Percentiles rank a stretch among this genome's conserved stretches.
These are phyloP conservation scores for Citrullus colocynthis DNA, from an alignment of 306 rosid genomes.

Conservation along the genomic window DNA sequence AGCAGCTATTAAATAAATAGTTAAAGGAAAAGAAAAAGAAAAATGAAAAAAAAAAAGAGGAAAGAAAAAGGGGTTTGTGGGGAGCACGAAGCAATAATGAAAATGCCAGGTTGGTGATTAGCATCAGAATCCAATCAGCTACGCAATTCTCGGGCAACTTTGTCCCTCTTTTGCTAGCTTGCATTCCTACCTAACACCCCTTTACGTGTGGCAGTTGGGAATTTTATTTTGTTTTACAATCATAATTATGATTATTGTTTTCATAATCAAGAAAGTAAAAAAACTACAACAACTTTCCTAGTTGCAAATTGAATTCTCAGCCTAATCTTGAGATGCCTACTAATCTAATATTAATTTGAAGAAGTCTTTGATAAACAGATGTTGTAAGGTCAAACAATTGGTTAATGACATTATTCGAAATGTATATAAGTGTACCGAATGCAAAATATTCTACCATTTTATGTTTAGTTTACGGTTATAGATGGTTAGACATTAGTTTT, in stretches of 20 bases:
- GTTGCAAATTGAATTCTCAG: no score
- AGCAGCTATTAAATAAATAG: not conserved
- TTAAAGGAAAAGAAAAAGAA: not conserved
- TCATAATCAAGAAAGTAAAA: not conserved
- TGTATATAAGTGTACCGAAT: no score
- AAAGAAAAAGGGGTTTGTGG: not conserved
- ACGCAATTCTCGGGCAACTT: not conserved
- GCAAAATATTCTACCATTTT: no score
- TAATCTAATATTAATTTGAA: no score
- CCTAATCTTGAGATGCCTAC: no score
- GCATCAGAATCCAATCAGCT: constrained; percentile 1
- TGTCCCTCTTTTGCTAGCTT: not conserved
- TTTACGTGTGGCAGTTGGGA: not conserved
- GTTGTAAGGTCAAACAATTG: no score
- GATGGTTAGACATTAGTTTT: no score
- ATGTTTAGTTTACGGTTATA: no score
- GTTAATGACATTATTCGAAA: no score
- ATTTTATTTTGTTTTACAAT: not conserved
- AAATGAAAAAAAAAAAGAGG: not conserved
- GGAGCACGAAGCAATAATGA: not conserved
- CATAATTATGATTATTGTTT: not conserved
- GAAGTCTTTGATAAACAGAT: no score
- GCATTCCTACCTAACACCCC: not conserved
- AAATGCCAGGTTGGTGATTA: not conserved
- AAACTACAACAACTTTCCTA: no score